Evolutionary conservation across 2,329 filamentous ascomycete genomes (phyloP), one percentile per base, ranked within the genome.

Genomic region (Neurospora sp.): DNA sequence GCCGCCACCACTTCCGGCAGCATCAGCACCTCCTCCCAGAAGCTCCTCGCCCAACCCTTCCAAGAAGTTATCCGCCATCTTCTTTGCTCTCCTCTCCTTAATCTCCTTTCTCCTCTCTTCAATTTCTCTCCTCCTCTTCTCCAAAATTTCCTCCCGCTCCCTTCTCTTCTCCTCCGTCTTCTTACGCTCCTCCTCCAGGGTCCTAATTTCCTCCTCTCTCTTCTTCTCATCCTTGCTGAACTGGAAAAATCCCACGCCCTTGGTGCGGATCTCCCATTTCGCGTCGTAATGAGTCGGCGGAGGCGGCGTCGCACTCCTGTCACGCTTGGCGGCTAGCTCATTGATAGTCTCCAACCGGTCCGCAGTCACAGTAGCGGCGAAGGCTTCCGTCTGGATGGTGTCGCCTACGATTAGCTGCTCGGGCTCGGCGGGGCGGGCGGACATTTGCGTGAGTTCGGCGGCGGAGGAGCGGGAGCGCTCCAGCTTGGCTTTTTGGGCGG

Each of bases 221-320:
- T 84, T 83, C 73, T 86, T 89, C 77, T 91, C 89, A 79, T 97
- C 91, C 73, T 86, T 87, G 71, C 90, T 93, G 78, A 99, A 98
- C 70, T 91, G 89, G 82, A 93, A 97, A 81, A 98, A 99, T 0
- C 92, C 96, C 0, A 92, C 92, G 4, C 96, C 96, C 76, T 96
- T 95, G 66, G 89, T 93, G 72, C 96, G 85, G 67, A 97, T 89
- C 84, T 99, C 96, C 72, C 86, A 86, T 72, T 87, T 87, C 1
- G 93, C 93, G 78, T 97, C 91, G 80, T 98, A 99, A 81, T 98
- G 95, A 76, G 85, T 84, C 75, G 90, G 87, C 8, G 90, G 88
- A 6, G 93, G 94, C 68, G 94, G 93, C 67, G 94, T 97, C 68
- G 90, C 84, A 75, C 89, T 91, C 70, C 90, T 86, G 81, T 97